phyloP scores from a whole-genome alignment of 1,284 basidiomycete genomes.

The Phenoliferia sp. region DNA sequence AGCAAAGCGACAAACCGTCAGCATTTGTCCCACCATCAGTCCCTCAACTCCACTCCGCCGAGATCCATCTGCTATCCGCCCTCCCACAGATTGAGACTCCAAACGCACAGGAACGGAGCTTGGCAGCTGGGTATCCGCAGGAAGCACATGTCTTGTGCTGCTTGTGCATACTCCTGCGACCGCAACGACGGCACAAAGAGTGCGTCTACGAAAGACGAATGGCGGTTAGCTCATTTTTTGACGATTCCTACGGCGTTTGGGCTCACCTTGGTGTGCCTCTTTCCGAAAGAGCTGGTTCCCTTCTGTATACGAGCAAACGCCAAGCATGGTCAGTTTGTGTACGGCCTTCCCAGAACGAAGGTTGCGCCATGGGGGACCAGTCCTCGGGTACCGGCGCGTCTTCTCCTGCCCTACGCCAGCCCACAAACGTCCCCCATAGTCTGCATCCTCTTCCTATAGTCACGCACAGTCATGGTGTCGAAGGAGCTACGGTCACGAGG shows the following conservation, averaged over 20 bases:
- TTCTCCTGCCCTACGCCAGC: too few relatives aligned
- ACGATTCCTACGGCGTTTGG: conserved; percentile 49
- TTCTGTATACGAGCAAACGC: conserved; percentile 3
- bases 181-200: conserved; percentile 80
- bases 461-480: background rate
- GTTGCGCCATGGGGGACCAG: too few relatives aligned
- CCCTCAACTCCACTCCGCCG: background rate
- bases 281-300: conserved; percentile 54
- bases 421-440: too few relatives aligned
- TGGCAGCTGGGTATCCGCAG: conserved; percentile 94
- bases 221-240: background rate
- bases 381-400: too few relatives aligned
- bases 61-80: background rate
- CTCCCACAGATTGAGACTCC: background rate
- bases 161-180: conserved; percentile 86
- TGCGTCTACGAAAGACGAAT: background rate
- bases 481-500: background rate
- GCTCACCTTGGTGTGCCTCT: conserved; percentile 97
- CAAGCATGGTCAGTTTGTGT: background rate
- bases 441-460: too few relatives aligned
- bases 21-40: background rate
- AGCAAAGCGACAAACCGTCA: background rate
- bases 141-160: conserved; percentile 95
- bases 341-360: too few relatives aligned
- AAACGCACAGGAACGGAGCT: conserved; percentile 70